phyloP scores from a whole-genome alignment of 805 yeast genomes.

The Wickerhamiella lipophila region DNA sequence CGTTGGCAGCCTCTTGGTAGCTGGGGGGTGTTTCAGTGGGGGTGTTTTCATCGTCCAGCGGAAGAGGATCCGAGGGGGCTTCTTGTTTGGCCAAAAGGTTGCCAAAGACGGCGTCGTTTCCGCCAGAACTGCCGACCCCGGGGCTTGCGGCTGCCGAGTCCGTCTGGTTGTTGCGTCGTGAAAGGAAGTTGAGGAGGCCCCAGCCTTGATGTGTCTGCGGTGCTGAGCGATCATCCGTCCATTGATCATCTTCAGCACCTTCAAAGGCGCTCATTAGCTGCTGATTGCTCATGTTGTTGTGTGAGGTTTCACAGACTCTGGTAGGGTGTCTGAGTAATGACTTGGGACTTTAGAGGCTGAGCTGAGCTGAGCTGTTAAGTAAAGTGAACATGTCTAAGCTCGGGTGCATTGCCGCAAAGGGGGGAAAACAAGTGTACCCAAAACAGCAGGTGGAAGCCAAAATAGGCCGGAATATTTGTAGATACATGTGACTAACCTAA shows the following conservation, averaged over 20 bases:
- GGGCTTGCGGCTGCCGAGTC: background rate
- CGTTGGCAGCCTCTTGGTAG: slow-evolving; percentile 90
- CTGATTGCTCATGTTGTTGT: slow-evolving; percentile 2
- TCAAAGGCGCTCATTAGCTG: slow-evolving; percentile 10
- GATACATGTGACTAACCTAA: no score
- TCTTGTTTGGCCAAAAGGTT: slow-evolving; percentile 88
- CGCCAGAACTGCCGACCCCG: background rate
- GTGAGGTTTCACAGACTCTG: no score
- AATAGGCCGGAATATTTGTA: no score
- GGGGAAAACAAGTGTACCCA: no score
- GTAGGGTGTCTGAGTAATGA: no score
- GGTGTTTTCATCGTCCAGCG: slow-evolving; percentile 20
- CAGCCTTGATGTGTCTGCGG: background rate
- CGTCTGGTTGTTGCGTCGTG: background rate
- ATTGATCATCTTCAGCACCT: slow-evolving; percentile 5
- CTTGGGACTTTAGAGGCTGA: no score
- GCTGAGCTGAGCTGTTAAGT: background rate
- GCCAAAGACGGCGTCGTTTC: slow-evolving; percentile 77
- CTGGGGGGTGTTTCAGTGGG: slow-evolving; percentile 58
- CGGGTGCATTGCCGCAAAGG: background rate
- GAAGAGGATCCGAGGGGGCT: slow-evolving; percentile 17
- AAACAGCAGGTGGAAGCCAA: no score
- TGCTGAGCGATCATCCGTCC: slow-evolving; percentile 12
- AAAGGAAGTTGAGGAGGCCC: slow-evolving; percentile 1
- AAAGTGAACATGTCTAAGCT: background rate